phyloP scores from a whole-genome alignment of 768 basidiomycete species.

The Phaeotremella skinneri region DNA sequence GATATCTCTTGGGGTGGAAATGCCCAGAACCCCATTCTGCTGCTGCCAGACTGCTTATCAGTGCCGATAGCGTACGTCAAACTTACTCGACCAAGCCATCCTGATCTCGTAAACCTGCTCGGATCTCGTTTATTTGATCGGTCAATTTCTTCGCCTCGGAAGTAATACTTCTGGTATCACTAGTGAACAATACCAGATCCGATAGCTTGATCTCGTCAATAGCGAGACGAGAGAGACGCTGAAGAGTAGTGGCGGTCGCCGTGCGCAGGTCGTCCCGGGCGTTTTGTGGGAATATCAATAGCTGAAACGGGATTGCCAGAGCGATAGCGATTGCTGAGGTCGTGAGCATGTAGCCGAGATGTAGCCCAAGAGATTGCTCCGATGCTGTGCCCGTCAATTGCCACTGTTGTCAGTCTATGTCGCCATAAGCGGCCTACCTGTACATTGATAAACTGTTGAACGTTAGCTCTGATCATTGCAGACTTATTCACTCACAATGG shows the following conservation, averaged over 20 bases:
- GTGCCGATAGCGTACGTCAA: not conserved
- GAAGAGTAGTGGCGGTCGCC: conserved; percentile 4
- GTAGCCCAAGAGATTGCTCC: conserved; percentile 7
- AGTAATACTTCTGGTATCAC: not conserved
- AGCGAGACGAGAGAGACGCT: conserved; percentile 1
- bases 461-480: conserved; percentile 2
- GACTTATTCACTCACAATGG: conserved; percentile 5
- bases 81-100: conserved; percentile 14
- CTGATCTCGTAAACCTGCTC: conserved; percentile 5
- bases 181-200: not conserved
- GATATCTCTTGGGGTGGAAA: conserved; percentile 5
- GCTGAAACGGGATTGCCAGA: conserved; percentile 13
- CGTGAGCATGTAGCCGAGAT: conserved; percentile 16
- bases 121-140: not conserved
- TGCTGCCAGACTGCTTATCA: conserved; percentile 4
- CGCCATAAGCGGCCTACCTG: not conserved
- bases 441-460: conserved; percentile 12
- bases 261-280: conserved; percentile 6
- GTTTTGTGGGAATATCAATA: conserved; percentile 5
- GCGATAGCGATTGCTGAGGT: conserved; percentile 12
- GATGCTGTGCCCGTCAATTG: conserved; percentile 1
- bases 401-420: conserved; percentile 6
- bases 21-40: conserved; percentile 8
- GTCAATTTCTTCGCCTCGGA: not conserved
- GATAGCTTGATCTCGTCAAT: conserved; percentile 7